Conservation (phyloP, 352 stramenopile genomes). For the Phytophthora boehmeriae region DNA sequence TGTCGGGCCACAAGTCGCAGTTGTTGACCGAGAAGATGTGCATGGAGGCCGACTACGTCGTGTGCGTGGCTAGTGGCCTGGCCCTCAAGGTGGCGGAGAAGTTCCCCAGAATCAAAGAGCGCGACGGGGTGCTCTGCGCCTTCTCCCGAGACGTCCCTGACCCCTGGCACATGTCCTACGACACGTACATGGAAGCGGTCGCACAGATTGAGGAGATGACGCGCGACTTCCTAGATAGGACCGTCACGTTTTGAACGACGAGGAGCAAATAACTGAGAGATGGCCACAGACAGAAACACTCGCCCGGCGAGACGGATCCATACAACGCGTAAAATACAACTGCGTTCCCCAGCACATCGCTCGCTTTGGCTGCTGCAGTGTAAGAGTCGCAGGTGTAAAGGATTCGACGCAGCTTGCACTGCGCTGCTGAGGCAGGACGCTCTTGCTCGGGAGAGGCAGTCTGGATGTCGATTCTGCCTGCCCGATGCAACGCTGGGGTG, state of each 20-base stretch:
- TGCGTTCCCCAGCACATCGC: too few species aligned
- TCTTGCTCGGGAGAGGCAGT: too few species aligned
- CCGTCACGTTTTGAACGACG: slow-evolving; percentile 48
- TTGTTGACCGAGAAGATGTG: slow-evolving; percentile 74
- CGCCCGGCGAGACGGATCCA: not conserved
- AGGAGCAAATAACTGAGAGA: not conserved
- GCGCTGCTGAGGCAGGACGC: too few species aligned
- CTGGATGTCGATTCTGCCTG: not conserved
- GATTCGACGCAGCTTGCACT: too few species aligned
- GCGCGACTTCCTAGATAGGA: slow-evolving; percentile 74
- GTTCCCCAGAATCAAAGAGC: slow-evolving; percentile 65
- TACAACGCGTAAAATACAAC: too few species aligned
- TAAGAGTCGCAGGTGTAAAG: not conserved
- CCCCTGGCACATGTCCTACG: slow-evolving; percentile 85
- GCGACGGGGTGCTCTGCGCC: slow-evolving; percentile 56
- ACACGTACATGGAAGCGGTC: slow-evolving; percentile 85
- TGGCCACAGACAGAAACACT: not conserved
- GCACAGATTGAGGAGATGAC: slow-evolving; percentile 77
- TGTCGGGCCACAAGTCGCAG: slow-evolving; percentile 69
- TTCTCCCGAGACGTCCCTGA: slow-evolving; percentile 73
- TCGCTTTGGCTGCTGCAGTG: not conserved
- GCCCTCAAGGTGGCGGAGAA: slow-evolving; percentile 68
- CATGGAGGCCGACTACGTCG: slow-evolving; percentile 68
- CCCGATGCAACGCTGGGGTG: slow-evolving; percentile 18
- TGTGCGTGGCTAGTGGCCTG: slow-evolving; percentile 73